Conservation (phyloP, 371 early-diverging fungal genomes). For the Mortierella sp. region DNA sequence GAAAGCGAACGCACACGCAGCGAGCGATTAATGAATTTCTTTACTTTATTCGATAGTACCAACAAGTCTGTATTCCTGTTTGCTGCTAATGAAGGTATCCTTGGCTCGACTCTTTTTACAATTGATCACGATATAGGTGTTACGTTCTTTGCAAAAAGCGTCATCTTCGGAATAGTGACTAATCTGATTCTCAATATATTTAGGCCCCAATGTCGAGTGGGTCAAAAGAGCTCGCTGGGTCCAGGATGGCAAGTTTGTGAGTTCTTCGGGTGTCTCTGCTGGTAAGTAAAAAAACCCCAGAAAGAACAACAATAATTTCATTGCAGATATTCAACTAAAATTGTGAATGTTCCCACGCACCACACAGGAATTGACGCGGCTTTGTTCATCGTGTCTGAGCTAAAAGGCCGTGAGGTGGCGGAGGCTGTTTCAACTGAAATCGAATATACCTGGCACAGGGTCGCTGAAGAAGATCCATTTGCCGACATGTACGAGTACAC, state of each 20-base stretch:
- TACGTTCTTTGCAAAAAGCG: no score
- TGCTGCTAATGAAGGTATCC: slow-evolving; percentile 23
- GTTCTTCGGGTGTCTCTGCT: slow-evolving; percentile 64
- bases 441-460: slow-evolving; percentile 35
- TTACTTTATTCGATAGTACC: slow-evolving; percentile 22
- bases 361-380: slow-evolving; percentile 26
- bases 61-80: slow-evolving; percentile 60
- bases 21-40: neutral
- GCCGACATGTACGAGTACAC: slow-evolving; percentile 50
- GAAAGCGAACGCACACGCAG: neutral
- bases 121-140: no score
- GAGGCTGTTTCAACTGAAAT: slow-evolving; percentile 13
- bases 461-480: slow-evolving; percentile 28
- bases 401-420: slow-evolving; percentile 3
- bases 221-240: slow-evolving; percentile 65
- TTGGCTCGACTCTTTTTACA: neutral
- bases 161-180: neutral
- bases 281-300: slow-evolving; percentile 34
- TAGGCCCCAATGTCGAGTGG: slow-evolving; percentile 59
- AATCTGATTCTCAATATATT: neutral
- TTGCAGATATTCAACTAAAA: neutral
- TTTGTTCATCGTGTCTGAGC: slow-evolving; percentile 22
- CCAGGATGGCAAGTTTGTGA: slow-evolving; percentile 60
- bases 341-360: neutral
- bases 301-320: neutral